Evolutionary conservation across 148 eudicot genomes (phyloP).

Genomic region (Fallopia convolvulus): DNA sequence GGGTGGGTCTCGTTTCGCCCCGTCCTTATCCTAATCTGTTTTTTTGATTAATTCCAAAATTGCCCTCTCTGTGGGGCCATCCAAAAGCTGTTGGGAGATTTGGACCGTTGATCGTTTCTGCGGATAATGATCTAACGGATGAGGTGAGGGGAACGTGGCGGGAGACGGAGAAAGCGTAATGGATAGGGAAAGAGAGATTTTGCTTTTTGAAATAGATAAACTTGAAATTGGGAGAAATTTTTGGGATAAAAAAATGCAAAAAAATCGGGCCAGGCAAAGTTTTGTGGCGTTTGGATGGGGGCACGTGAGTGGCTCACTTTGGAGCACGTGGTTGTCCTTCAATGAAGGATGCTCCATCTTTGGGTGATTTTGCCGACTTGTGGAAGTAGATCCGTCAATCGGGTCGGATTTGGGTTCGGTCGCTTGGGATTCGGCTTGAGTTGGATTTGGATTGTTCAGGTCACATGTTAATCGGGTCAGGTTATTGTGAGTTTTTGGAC

Average conservation of each 20-base stretch:
- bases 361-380: background rate
- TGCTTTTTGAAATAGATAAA: slow-evolving; percentile 9
- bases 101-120: background rate
- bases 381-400: background rate
- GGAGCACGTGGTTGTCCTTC: slow-evolving; percentile 2
- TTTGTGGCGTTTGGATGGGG: slow-evolving; percentile 4
- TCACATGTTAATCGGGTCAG: too few relatives aligned
- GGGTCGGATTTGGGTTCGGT: too few relatives aligned
- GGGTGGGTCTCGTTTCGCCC: background rate
- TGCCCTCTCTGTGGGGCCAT: background rate
- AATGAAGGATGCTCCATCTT: background rate
- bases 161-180: background rate
- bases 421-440: too few relatives aligned
- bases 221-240: background rate
- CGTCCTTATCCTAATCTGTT: background rate
- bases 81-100: background rate
- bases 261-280: slow-evolving; percentile 1
- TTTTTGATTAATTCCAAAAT: background rate
- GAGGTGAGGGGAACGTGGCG: background rate
- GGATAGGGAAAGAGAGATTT: background rate
- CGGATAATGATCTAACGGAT: slow-evolving; percentile 3
- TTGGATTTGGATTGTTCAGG: too few relatives aligned
- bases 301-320: slow-evolving; percentile 15
- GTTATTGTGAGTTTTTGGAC: too few relatives aligned
- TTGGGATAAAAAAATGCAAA: background rate